Evolutionary conservation across 106 monocot species (phyloP), one percentile per base, ranked within the genome.

Genomic region (Chionographis japonica): DNA sequence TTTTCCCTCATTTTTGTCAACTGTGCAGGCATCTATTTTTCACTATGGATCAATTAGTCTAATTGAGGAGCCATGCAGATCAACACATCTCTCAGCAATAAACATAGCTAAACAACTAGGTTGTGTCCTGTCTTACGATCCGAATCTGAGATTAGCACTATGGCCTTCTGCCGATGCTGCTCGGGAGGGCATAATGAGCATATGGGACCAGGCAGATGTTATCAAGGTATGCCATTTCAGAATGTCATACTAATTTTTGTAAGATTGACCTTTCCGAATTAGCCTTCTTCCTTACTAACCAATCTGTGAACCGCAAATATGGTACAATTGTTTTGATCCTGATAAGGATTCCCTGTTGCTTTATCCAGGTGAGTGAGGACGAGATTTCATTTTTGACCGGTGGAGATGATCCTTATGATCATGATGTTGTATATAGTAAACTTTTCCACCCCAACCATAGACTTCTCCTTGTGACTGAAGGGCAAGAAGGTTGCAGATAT

Each of bases 31-130:
- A 61, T 79, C 74, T 60, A 79, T 76, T 46, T 81, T 86, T 68
- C 86, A 86, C 72, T 79, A 76, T 61, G 86, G 86, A 8, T 86
- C 86, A 27, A 86, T 86, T 63, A 86, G 86, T 52, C 72, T 86
- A 49, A 86, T 86, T 37, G 64, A 81, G 15, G 86, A 86, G 46
- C 86, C 86, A 49, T 86, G 81, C 46, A 71, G 78, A 40, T 78
- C 81, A 4, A 69, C 86, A 16, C 81, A 86, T 51, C 36, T 75
- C 13, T 66, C 67, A 62, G 86, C 86, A 41, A 53, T 68, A 20
- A 78, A 78, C 60, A 75, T 68, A 10, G 81, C 86, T 3, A 78
- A 82, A 64, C 78, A 79, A 52, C 72, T 78, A 37, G 86, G 81
- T 20, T 74, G 67, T 2, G 41, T 86, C 14, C 65, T 86, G 4